A percentile compares a stretch with the other conserved stretches of the same genome.
These are phyloP conservation scores for Zygoascus biomembranicola DNA, from an alignment of 805 yeast species.

Conservation along the genomic window DNA sequence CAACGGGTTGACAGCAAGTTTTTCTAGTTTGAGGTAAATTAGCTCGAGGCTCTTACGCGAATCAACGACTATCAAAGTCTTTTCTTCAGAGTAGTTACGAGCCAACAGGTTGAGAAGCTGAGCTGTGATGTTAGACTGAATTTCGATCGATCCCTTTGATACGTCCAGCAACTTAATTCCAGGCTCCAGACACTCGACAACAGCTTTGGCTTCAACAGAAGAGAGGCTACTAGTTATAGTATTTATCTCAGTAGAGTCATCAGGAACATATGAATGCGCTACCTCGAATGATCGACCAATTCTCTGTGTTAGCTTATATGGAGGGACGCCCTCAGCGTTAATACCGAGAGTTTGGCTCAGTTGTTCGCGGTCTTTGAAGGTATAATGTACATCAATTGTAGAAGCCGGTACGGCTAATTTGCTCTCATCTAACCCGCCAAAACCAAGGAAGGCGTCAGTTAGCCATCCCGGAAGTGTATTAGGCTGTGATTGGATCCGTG, in stretches of 20 bases:
- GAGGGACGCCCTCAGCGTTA: slow-evolving; percentile 3
- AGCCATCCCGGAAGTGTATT: slow-evolving; percentile 31
- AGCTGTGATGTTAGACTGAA: slow-evolving; percentile 35
- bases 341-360: slow-evolving; percentile 15
- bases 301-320: not conserved
- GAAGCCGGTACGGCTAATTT: not conserved
- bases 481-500: not conserved
- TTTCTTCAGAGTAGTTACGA: slow-evolving; percentile 20
- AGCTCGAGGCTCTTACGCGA: slow-evolving; percentile 20
- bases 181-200: slow-evolving; percentile 28
- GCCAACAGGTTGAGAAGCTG: slow-evolving; percentile 19
- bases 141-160: slow-evolving; percentile 61
- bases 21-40: slow-evolving; percentile 18
- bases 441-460: slow-evolving; percentile 27
- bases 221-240: slow-evolving; percentile 17
- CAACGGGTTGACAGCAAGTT: slow-evolving; percentile 19
- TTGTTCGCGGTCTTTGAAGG: slow-evolving; percentile 22
- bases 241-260: not conserved
- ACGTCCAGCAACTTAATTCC: slow-evolving; percentile 60
- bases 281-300: too few species aligned
- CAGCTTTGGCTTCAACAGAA: slow-evolving; percentile 22
- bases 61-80: slow-evolving; percentile 27
- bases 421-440: slow-evolving; percentile 21
- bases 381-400: slow-evolving; percentile 1
- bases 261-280: not conserved